Evolutionary conservation across 352 stramenopile genomes (phyloP).

Genomic region (Pythium rishiriense): DNA sequence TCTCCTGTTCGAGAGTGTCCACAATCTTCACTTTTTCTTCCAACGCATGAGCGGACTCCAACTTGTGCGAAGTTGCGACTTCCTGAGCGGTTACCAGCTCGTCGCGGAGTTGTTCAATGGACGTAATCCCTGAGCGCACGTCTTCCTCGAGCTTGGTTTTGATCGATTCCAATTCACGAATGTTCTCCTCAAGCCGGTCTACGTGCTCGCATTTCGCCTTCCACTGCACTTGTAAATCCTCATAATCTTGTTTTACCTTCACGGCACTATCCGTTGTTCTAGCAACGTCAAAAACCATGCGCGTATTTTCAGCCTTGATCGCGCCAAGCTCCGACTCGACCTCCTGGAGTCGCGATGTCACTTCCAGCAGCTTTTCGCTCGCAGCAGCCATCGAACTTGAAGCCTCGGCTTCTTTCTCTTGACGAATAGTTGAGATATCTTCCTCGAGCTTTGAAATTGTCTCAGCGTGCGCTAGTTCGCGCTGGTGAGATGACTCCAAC

Average conservation of each 20-base stretch:
- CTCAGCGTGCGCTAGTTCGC: neutral
- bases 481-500: slow-evolving; percentile 3
- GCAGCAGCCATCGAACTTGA: neutral
- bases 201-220: slow-evolving; percentile 42
- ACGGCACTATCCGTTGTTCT: slow-evolving; percentile 62
- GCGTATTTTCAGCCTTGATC: slow-evolving; percentile 71
- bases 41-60: slow-evolving; percentile 11
- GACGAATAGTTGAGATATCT: slow-evolving; percentile 1
- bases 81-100: neutral
- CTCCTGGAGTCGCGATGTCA: slow-evolving; percentile 36
- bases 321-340: slow-evolving; percentile 49
- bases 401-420: slow-evolving; percentile 11
- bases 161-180: slow-evolving; percentile 46
- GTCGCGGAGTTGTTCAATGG: slow-evolving; percentile 3
- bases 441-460: slow-evolving; percentile 12
- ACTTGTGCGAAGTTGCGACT: neutral
- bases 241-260: slow-evolving; percentile 59
- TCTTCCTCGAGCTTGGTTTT: slow-evolving; percentile 51
- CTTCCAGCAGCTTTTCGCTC: slow-evolving; percentile 30
- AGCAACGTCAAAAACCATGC: slow-evolving; percentile 76
- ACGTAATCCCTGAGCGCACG: neutral
- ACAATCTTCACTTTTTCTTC: slow-evolving; percentile 8
- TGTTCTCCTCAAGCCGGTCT: slow-evolving; percentile 37
- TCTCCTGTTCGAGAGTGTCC: slow-evolving; percentile 1
- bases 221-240: slow-evolving; percentile 35